Evolutionary conservation across 768 basidiomycete genomes (phyloP), one percentile per base, ranked within the genome.

Genomic region (Lentinula edodes): DNA sequence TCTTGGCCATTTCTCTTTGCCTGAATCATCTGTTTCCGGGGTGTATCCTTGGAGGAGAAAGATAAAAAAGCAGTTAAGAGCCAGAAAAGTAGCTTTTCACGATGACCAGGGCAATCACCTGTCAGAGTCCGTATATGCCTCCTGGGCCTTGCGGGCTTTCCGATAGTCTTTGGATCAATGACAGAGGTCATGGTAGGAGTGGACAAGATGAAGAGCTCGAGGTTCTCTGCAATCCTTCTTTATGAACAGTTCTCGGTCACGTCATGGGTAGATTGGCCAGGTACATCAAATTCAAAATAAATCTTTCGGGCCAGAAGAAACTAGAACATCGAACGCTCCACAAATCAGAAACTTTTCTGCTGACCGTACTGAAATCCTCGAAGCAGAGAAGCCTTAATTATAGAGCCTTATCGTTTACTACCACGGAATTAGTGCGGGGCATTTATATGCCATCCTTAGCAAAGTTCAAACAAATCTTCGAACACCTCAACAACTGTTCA

Each of bases 1-100:
- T 63, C 78, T 79, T 36, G 91, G 91, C 91, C 91, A 94, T 73
- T 88, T 87, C 71, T 93, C 91, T 70, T 90, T 87, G 38, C 91
- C 91, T 50, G 78, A 71, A 3, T 80, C 85, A 68, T 93, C 90
- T 50, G 82, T 83, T 71, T 93, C 91, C 4, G 91, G 89, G 3
- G 88, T 74, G 69, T 91, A 93, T 15, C 89, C 91, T 93, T 63
- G 42, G 64, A 36, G 51, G 53, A 15, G n/a, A n/a, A n/a, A 10
- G 43, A 52, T 32, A 28, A 39, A n/a, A 46, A 32, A 41, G n/a
- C n/a, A 60, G 39, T 51, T 41, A 48, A 38, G 13, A 53, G 48
- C 5, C 51, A 64, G 56, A n/a, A 50, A 20, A 20, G 20, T 48
- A 23, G 18, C 45, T 18, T 20, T 16, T 9, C 6, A 35, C n/a